phyloP scores from a whole-genome alignment of 78 protist species.

The Diacronema lutheri region DNA sequence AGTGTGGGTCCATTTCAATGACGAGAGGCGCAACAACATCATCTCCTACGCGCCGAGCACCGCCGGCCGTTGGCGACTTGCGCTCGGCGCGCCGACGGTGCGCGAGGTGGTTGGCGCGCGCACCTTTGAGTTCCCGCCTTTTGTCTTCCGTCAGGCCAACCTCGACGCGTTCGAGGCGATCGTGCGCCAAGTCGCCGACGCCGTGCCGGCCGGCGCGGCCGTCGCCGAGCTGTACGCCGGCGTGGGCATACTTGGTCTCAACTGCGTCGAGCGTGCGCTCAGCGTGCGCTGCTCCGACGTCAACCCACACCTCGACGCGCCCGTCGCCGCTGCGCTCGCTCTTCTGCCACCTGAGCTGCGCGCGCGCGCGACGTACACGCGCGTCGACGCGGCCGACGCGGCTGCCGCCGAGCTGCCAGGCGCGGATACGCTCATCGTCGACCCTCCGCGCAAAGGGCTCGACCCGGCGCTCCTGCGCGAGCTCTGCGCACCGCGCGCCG shows the following conservation, averaged over 20 bases:
- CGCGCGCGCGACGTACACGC: neutral
- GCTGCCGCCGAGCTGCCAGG: neutral
- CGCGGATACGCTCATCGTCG: neutral
- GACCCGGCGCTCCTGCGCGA: neutral
- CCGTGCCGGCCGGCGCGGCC: neutral
- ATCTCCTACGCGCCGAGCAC: neutral
- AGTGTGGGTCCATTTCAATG: neutral
- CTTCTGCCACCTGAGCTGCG: neutral
- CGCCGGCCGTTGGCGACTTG: too few species aligned
- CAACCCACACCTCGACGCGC: neutral
- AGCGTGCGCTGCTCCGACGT: slow-evolving; percentile 22
- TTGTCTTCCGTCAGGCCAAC: slow-evolving; percentile 5
- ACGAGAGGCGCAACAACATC: neutral
- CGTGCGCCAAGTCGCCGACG: neutral
- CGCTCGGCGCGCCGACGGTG: too few species aligned
- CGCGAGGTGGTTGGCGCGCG: too few species aligned
- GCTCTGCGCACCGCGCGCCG: neutral
- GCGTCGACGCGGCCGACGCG: neutral
- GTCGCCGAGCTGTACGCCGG: slow-evolving; percentile 21
- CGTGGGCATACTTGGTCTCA: neutral
- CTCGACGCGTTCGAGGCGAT: slow-evolving; percentile 6
- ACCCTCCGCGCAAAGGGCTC: slow-evolving; percentile 16
- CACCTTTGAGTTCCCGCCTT: neutral
- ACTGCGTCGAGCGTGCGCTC: neutral
- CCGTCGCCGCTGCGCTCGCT: neutral